These are phyloP conservation scores for Elsinoe australis DNA, from an alignment of 2,329 filamentous ascomycete genomes.

Conservation along the genomic window DNA sequence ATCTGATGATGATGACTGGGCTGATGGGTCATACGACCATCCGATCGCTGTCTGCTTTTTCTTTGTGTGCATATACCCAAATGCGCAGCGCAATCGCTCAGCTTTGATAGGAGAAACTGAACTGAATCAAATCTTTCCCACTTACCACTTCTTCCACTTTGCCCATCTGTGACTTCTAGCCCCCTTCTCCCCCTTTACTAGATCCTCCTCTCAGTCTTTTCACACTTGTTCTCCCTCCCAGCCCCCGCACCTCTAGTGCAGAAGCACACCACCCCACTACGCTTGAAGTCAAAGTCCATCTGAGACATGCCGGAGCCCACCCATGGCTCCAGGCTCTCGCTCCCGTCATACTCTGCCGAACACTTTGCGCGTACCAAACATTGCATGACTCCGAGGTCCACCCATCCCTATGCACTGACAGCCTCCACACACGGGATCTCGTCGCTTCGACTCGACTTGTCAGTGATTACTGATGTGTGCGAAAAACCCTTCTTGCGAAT, in stretches of 20 bases:
- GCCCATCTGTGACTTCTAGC: background rate
- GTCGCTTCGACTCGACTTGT: conserved; percentile 2
- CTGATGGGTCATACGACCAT: background rate
- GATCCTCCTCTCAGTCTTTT: background rate
- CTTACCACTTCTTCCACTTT: background rate
- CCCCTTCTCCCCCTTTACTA: background rate
- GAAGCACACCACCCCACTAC: background rate
- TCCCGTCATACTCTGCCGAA: background rate
- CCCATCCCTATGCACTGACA: background rate
- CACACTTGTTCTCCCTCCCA: background rate
- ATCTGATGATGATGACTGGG: conserved; percentile 2
- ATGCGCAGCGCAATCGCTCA: conserved; percentile 18
- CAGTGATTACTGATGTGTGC: too few species aligned
- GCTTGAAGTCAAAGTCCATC: conserved; percentile 13
- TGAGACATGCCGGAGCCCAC: background rate
- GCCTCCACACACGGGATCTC: background rate
- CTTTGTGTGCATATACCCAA: conserved; percentile 21
- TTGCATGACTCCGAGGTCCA: background rate
- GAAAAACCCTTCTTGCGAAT: too few species aligned
- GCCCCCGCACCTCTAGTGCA: background rate
- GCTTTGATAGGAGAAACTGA: background rate
- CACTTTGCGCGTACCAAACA: conserved; percentile 1
- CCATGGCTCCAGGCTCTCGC: conserved; percentile 2
- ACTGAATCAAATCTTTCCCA: conserved; percentile 9
- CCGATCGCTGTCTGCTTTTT: conserved; percentile 16